Evolutionary conservation across 1,284 basidiomycete species (phyloP), one percentile per base, ranked within the genome.

Genomic region (Apiotrichum porosum): DNA sequence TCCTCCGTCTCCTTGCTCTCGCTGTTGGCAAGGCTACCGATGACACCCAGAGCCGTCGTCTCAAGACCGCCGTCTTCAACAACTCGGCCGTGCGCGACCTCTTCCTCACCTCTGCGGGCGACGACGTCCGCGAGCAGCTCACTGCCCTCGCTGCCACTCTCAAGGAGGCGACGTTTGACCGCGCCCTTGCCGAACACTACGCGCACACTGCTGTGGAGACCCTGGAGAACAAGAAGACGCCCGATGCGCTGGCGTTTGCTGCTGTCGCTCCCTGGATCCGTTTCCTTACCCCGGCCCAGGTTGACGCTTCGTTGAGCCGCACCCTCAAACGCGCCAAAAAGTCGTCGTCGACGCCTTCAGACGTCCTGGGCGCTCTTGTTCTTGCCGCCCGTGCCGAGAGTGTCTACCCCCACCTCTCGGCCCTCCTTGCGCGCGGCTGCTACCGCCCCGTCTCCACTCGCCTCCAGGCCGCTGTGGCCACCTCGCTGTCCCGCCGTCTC

Each of bases 231-330:
- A 62, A 59, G 50, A 61, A 62, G 47, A 51, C 18, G 6, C 26
- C 42, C 35, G 38, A 49, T 23, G 30, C n/a, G 18, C 44, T 66
- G 54, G 54, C 36, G 17, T 46, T 68, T 17, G 15, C 37, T 14
- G 36, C 52, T 6, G 24, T 63, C 4, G 34, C 32, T 9, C 65
- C 64, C 0, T 70, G 68, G 68, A 57, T 53, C 2, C 47, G 51
- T 9, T 67, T 68, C 56, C 48, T 68, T 21, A 18, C 23, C 3
- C 17, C 55, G 3, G 15, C 42, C 3, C 52, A 62, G 32, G 59
- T 60, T 2, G 42, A 46, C 13, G n/a, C 37, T 4, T 32, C 63
- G 1, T 32, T 55, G 12, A 34, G 28, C 26, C 30, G 31, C 2
- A 6, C 37, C 12, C 26, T 42, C 19, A 48, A 53, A 39, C 32